Evolutionary conservation across 1,139 yeast species (phyloP), one percentile per base, ranked within the genome.

Genomic region (Lodderomyces jiufengensis): DNA sequence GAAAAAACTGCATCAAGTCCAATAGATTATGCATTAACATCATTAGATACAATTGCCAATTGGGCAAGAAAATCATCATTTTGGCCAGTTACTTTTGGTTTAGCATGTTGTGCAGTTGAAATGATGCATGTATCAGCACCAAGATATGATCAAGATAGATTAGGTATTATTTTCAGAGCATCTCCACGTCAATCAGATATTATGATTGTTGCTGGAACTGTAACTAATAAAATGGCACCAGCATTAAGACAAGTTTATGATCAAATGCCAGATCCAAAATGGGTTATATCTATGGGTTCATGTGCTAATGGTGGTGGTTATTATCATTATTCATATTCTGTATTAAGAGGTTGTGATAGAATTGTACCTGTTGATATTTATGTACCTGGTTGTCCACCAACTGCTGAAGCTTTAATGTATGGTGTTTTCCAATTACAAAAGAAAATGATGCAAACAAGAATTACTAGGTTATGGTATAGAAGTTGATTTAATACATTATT

Each of bases 101-200:
- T 85, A 54, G 95, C 95, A 7, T 85, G 95, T 66, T 85, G 95
- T 69, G 95, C 95, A 44, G 95, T 86, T 32, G 95, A 86, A 65
- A 86, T 86, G 95, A 86, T 86, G 95, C 95, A 86, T 63, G 86
- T 83, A 31, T 86, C 95, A 21, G 80, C 95, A 41, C 95, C 95
- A 45, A 74, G 95, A 60, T 86, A 86, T 65, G 95, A 86, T 67
- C 95, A 86, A 67, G 95, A 86, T 70, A 79, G 95, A 60, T 72
- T 86, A 59, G 95, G 95, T 53, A 85, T 86, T 58, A 86, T 86
- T 76, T 86, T 86, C 78, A 81, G 95, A 71, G 95, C 95, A 26
- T 83, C 95, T 31, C 95, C 95, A 40, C 85, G 95, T 67, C 95
- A 86, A 63, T 80, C 94, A 5, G 95, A 86, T 76, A 83, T 86